Evolutionary conservation across 345 rosid species (phyloP), one percentile per base, ranked within the genome.

Genomic region (Mercurialis annua): DNA sequence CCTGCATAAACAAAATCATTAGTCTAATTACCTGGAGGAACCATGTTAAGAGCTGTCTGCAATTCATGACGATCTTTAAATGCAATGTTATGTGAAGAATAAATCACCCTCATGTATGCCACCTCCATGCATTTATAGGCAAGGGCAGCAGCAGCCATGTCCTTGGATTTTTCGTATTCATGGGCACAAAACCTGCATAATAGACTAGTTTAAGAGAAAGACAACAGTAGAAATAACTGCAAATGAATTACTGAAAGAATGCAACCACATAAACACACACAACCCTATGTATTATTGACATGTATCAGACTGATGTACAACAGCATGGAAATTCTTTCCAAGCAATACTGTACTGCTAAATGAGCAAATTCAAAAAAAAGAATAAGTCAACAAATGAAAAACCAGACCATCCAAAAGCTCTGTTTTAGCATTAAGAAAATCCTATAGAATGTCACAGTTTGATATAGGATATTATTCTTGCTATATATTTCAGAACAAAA

Each of bases 91-190:
- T 87, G 81, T 18, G 90, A 85, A 60, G 87, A 77, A 78, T 88
- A 84, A 66, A 89, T 78, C 48, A 92, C 97, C 81, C 90, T 92
- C 83, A 95, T 79, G 80, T 84, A 85, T 59, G 99, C 99, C 75
- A 95, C 93, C 84, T 95, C 99, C 83, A 81, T 85, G 78, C 96
- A 92, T 69, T 95, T 95, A 88, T 95, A 95, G 66, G 98, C 97
- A 80, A 95, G 85, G 44, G 99, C 87, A 78, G 99, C 96, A 65
- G 92, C 85, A 59, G 90, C 99, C 94, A 85, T 83, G 65, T 95
- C 93, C 82, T 83, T 88, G 53, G 74, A 71, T 76, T 86, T 95
- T 87, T 92, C 99, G 36, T 85, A 95, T 66, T 92, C 99, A 68
- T 80, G 89, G 79, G 98, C 98, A 73, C 97, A 92, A 78, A 84